These are phyloP conservation scores for Plasmodium blacklocki DNA, from an alignment of 169 alveolate species.

Conservation along the genomic window DNA sequence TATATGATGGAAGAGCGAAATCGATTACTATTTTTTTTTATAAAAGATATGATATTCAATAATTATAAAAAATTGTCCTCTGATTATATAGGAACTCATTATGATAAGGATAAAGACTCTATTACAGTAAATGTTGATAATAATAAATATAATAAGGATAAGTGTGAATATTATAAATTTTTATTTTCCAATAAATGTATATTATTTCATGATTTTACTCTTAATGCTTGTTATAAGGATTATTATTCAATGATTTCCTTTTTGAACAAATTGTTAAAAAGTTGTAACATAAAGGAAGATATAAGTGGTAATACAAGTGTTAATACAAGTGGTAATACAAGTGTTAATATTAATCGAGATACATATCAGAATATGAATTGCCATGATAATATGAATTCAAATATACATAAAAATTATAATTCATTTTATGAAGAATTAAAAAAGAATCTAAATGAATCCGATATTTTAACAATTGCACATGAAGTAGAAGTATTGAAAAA, in stretches of 20 bases:
- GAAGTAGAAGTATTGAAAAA: conserved; percentile 73
- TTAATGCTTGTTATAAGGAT: conserved; percentile 70
- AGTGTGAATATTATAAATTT: conserved; percentile 28
- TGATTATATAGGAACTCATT: background rate
- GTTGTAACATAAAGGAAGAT: conserved; percentile 1
- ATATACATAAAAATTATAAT: background rate
- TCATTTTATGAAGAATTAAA: conserved; percentile 13
- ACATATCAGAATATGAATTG: background rate
- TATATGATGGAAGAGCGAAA: conserved; percentile 42
- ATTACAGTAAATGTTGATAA: conserved; percentile 46
- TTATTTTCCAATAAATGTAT: conserved; percentile 55
- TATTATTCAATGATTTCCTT: conserved; percentile 44
- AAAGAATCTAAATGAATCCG: conserved; percentile 58
- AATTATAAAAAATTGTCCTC: background rate
- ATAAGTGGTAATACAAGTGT: background rate
- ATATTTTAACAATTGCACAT: conserved; percentile 55
- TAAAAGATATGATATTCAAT: conserved; percentile 42
- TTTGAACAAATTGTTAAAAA: conserved; percentile 50
- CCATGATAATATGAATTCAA: conserved; percentile 1
- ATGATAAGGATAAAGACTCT: conserved; percentile 33
- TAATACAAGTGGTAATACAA: background rate
- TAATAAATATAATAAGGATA: conserved; percentile 20
- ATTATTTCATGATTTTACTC: conserved; percentile 60
- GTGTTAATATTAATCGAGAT: background rate
- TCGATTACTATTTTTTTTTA: conserved; percentile 16